Base-by-base conservation (phyloP, 768 basidiomycete species). In the Collybiopsis luxurians region DNA sequence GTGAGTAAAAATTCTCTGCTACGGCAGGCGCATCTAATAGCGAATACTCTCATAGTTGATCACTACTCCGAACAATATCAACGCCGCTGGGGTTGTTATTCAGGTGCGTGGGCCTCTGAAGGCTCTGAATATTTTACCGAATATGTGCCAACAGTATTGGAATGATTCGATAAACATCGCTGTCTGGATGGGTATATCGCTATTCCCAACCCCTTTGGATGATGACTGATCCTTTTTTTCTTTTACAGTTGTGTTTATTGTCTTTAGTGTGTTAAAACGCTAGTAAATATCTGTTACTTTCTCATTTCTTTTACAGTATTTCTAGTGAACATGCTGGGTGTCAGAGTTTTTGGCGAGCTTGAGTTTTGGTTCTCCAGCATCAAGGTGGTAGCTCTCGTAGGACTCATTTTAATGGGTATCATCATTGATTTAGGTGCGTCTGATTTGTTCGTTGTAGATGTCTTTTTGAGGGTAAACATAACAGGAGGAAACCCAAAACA, bases 331-430 rank as follows among this genome's bases (percentile, higher is more conserved):
- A 66, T 86, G 13, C 73, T 87, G 40, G 85, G 85, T 42, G 79
- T 89, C 21, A 79, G 82, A 1, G 77, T 86, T 5, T 89, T 88
- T 57, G 85, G 86, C 51, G 86, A 89, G 65, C 71, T 87, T n/a
- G 85, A 87, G 64, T 88, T 87, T 69, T 87, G 85, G 85, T 80
- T 82, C 63, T 86, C 84, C 55, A 80, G 82, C 54, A 76, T 91
- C 67, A 90, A 91, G 68, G 78, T 79, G 50, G 61, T 79, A 24
- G 65, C 76, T 27, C 63, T 80, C 31, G 73, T 84, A 53, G 81
- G 80, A 7, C 68, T 85, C 13, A 64, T 86, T 27, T 66, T 85
- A 56, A 82, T 77, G 76, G 81, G 84, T 45, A 81, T 86, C 61
- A 80, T 86, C 63, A 78, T 86, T 59, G 85, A 86, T 65, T 79